phyloP scores from a whole-genome alignment of 805 yeast genomes.

The Yarrowia alimentaria region DNA sequence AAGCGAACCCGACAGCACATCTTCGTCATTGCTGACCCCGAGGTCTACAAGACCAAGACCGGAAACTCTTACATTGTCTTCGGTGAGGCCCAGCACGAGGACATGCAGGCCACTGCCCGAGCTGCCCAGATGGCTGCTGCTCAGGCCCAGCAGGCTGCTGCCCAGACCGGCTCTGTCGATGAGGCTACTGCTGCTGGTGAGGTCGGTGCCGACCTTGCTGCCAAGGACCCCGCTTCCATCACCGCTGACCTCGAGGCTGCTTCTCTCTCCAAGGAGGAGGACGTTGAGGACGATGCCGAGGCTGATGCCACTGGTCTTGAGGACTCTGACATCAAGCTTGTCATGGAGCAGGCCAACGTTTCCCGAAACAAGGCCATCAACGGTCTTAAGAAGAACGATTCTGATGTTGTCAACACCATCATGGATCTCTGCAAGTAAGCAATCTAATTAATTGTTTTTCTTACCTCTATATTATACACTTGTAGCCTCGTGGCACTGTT shows the following conservation, averaged over 20 bases:
- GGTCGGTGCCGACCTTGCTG: slow-evolving; percentile 47
- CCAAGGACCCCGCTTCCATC: slow-evolving; percentile 34
- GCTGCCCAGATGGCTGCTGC: slow-evolving; percentile 76
- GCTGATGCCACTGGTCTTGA: slow-evolving; percentile 85
- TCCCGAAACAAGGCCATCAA: slow-evolving; percentile 87
- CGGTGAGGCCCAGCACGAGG: slow-evolving; percentile 97
- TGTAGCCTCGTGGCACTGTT: too few relatives aligned
- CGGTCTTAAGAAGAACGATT: slow-evolving; percentile 83
- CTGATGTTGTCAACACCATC: slow-evolving; percentile 95
- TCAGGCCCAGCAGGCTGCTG: slow-evolving; percentile 51
- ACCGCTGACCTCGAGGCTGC: slow-evolving; percentile 38
- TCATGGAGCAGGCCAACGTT: slow-evolving; percentile 87
- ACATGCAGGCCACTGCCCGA: slow-evolving; percentile 73
- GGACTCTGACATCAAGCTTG: slow-evolving; percentile 76
- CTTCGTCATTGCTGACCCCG: slow-evolving; percentile 89
- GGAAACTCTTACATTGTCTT: slow-evolving; percentile 92
- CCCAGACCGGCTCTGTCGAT: slow-evolving; percentile 42
- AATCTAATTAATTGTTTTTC: too few relatives aligned
- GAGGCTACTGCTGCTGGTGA: slow-evolving; percentile 46
- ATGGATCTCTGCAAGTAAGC: slow-evolving; percentile 52
- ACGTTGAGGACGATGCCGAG: slow-evolving; percentile 64
- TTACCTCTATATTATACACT: too few relatives aligned
- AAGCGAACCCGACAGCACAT: slow-evolving; percentile 89
- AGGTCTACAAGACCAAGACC: slow-evolving; percentile 87
- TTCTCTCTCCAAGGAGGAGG: slow-evolving; percentile 46